Conservation (phyloP, 2,329 filamentous ascomycete species). For the Exserohilum rostratum region DNA sequence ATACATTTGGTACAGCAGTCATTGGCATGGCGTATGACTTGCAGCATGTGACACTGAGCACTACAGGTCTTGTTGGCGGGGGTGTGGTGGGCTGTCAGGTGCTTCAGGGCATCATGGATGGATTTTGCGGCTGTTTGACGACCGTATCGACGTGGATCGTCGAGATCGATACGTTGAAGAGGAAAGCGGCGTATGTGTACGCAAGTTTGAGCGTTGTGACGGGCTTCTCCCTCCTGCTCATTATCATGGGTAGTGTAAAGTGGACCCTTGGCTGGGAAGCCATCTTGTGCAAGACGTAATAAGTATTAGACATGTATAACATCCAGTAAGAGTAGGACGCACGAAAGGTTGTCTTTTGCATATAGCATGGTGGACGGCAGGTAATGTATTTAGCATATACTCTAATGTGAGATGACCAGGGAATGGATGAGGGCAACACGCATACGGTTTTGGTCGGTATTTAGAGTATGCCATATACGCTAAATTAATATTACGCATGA, state of each 20-base stretch:
- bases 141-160: slow-evolving; percentile 58
- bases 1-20: slow-evolving; percentile 76
- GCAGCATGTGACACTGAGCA: slow-evolving; percentile 65
- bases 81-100: slow-evolving; percentile 53
- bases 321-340: not conserved
- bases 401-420: not conserved
- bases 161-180: slow-evolving; percentile 50
- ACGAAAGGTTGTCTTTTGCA: not conserved
- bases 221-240: slow-evolving; percentile 65
- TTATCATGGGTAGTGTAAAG: slow-evolving; percentile 75
- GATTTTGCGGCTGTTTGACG: slow-evolving; percentile 56
- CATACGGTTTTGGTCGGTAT: not conserved
- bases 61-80: slow-evolving; percentile 52
- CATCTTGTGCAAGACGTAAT: slow-evolving; percentile 7
- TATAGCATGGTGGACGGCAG: not conserved
- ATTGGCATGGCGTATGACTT: slow-evolving; percentile 80
- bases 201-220: slow-evolving; percentile 65
- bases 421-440: not conserved
- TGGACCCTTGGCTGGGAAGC: slow-evolving; percentile 64
- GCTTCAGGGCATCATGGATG: slow-evolving; percentile 56
- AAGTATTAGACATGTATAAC: not conserved
- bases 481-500: not conserved
- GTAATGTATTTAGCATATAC: not conserved
- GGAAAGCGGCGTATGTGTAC: slow-evolving; percentile 71
- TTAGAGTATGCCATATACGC: not conserved